Base-by-base conservation (phyloP, 805 yeast species). In the Naumovozyma baii region DNA sequence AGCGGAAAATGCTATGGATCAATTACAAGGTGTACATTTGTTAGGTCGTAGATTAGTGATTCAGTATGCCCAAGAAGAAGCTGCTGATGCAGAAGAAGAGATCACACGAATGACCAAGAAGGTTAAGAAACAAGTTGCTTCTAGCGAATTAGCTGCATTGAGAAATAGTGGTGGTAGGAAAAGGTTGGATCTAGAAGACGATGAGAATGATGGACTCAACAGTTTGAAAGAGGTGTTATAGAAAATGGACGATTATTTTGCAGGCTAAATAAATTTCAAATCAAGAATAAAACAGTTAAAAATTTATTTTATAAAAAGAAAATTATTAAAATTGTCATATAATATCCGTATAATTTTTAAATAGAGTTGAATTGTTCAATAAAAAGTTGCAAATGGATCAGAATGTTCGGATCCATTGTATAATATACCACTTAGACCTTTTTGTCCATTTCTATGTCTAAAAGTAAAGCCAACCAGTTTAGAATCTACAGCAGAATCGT, bases 401-500 rank as follows among this genome's bases (percentile, higher is more conserved):
- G 62, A 58, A 36, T 57, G 59, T 42, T 56, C 62, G 10, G 60
- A 52, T 5, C 64, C 64, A 30, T 59, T 58, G 34, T 48, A 61
- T 4, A 61, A 42, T 5, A 61, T 52, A 40, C 66, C 66, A 34
- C 64, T 61, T 3, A 64, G 58, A 12, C 66, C 66, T 44, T 57
- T 59, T 38, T 61, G 60, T 18, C 66, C 64, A 34, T 66, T 66
- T 45, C 66, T 83, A 61, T 94, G 98, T 62, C 85, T 83, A 67
- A 86, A 92, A 1, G 99, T 92, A 63, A 92, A 92, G 0, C 99
- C 99, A 43, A 90, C 85, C 59, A 92, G 83, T 52, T 81, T 80
- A 40, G 83, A 80, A 44, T 73, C 73, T 25, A 74, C 77, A 17
- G 78, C 68, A 26, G 73, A 68, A 40, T 73, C 69, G 33, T 72